Conservation (phyloP, 805 yeast species). For the Priceomyces haplophilus region DNA sequence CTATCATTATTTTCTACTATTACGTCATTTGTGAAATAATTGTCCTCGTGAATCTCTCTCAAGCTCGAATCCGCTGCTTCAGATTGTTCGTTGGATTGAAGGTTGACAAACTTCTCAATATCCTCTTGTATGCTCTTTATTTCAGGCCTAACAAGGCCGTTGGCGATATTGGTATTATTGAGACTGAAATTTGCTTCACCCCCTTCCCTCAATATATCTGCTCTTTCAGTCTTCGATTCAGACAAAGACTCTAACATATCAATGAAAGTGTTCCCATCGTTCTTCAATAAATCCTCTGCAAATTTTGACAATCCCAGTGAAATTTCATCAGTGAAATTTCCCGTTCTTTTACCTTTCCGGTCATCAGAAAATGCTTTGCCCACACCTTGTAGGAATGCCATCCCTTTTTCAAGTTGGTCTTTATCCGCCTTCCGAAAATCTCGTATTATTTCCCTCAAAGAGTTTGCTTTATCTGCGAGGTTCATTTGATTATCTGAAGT, state of each 20-base stretch:
- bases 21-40: too few species aligned
- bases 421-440: slow-evolving; percentile 26
- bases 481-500: slow-evolving; percentile 15
- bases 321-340: slow-evolving; percentile 18
- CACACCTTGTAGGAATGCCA: slow-evolving; percentile 23
- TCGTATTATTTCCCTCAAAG: slow-evolving; percentile 23
- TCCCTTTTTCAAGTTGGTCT: slow-evolving; percentile 22
- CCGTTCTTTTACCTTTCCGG: slow-evolving; percentile 6
- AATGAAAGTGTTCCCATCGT: slow-evolving; percentile 74
- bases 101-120: neutral
- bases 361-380: slow-evolving; percentile 17
- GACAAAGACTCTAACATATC: slow-evolving; percentile 79
- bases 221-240: slow-evolving; percentile 40
- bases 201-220: slow-evolving; percentile 16
- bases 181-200: slow-evolving; percentile 13
- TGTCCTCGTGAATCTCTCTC: neutral
- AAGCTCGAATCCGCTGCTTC: slow-evolving; percentile 11
- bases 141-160: slow-evolving; percentile 1
- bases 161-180: neutral
- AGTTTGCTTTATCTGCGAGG: slow-evolving; percentile 24
- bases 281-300: slow-evolving; percentile 75
- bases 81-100: neutral
- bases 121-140: neutral
- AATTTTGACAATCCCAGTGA: slow-evolving; percentile 34
- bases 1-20: slow-evolving; percentile 20